Base-by-base conservation (phyloP, 257 asterid genomes). In the Avicennia marina region DNA sequence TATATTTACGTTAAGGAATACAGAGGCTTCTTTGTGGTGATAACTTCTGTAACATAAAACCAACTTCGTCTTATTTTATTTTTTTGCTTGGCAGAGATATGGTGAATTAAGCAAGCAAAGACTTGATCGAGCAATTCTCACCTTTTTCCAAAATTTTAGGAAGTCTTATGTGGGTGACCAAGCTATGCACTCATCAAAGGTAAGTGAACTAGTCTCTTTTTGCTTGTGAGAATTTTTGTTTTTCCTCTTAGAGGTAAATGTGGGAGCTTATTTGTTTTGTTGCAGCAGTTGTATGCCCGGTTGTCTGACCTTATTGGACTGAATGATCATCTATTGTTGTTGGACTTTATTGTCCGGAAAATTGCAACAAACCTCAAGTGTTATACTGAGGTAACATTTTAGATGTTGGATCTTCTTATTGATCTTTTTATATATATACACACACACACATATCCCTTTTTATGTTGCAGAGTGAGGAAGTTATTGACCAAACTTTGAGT, bases 141-240 rank as follows among this genome's bases (percentile, higher is more conserved):
- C 85, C 8, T 93, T 93, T 75, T 93, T 93, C 71, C 98, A 88
- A 73, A 82, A 75, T 71, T 86, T 93, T 51, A 86, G 96, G 71
- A 93, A 77, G 73, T 82, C 95, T 36, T 89, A 93, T 63, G 97
- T 93, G 55, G 98, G 97, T 46, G 97, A 93, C 70, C 95, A 86
- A 71, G 95, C 98, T 56, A 89, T 93, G 89, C 98, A 89, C 72
- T 86, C 98, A 18, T 89, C 98, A 36, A 93, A 93, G 98, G 98
- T 89, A 67, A 62, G 38, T 47, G 22, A 19, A 60, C 12, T 36
- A 4, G 67, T 29, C 39, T 56, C 34, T 36, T 62, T 56, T 63
- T 36, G 3, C 43, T 33, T 39, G 51, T 48, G 58, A 52, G 15
- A 24, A 57, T 51, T 45, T 13, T 68, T 60, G 43, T 52, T 56